phyloP scores from a whole-genome alignment of 768 basidiomycete species.

The Trametes gibbosa region DNA sequence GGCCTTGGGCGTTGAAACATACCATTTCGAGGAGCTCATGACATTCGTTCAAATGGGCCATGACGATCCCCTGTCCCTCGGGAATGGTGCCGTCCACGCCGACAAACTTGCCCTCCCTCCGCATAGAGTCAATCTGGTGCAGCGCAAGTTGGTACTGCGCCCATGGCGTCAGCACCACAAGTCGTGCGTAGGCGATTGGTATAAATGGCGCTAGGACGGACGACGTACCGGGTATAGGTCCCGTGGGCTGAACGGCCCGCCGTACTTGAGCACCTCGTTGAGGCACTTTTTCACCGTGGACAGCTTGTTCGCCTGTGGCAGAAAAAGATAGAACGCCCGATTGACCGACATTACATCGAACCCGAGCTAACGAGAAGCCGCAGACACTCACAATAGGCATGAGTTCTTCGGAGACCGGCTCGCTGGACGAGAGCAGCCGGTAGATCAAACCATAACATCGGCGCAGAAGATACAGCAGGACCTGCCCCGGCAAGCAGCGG shows the following conservation, averaged over 20 bases:
- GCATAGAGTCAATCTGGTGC: constrained; percentile 91
- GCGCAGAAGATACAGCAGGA: constrained; percentile 86
- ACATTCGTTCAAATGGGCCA: constrained; percentile 94
- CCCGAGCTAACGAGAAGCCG: not conserved
- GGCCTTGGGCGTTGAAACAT: not conserved
- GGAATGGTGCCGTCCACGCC: constrained; percentile 87
- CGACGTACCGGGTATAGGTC: constrained; percentile 87
- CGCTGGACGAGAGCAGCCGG: constrained; percentile 86
- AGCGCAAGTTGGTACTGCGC: constrained; percentile 87
- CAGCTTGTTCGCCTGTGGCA: constrained; percentile 83
- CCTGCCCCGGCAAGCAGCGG: constrained; percentile 42
- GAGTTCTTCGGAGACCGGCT: constrained; percentile 96
- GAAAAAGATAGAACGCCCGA: not conserved
- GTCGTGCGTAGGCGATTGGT: too few species aligned
- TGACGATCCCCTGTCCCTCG: constrained; percentile 94
- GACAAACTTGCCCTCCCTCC: constrained; percentile 92
- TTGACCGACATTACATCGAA: not conserved
- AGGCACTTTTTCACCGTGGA: constrained; percentile 96
- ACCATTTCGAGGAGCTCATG: constrained; percentile 97
- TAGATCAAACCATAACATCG: constrained; percentile 98
- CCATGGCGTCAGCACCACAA: not conserved
- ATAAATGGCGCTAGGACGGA: not conserved
- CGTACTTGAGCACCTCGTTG: constrained; percentile 93
- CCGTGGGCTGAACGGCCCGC: constrained; percentile 87
- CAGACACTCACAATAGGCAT: constrained; percentile 82